phyloP scores from a whole-genome alignment of 2,329 filamentous ascomycete genomes.

The Aspergillus sp. region DNA sequence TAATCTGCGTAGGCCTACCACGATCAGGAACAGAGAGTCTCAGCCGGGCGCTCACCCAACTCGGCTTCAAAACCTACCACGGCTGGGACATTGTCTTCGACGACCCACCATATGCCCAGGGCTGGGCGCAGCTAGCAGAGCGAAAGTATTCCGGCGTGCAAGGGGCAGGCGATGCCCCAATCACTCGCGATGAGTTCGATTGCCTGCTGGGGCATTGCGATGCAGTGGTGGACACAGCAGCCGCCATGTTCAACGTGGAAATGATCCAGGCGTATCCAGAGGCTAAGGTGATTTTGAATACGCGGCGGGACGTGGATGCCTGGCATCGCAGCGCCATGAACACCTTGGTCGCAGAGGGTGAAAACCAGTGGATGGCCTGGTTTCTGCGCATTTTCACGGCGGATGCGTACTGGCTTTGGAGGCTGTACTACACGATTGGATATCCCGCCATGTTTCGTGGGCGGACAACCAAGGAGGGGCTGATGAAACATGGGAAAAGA shows the following conservation, averaged over 20 bases:
- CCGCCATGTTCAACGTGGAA: constrained; percentile 36
- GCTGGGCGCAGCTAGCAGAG: constrained; percentile 12
- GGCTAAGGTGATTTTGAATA: constrained; percentile 23
- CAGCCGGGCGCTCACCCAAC: constrained; percentile 23
- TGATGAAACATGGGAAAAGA: constrained; percentile 9
- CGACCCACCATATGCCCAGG: neutral
- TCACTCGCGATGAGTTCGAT: constrained; percentile 31
- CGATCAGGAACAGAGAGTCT: constrained; percentile 30
- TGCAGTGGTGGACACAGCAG: constrained; percentile 36
- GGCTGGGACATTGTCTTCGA: constrained; percentile 16
- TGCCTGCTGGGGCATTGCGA: constrained; percentile 31
- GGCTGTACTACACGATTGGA: constrained; percentile 20
- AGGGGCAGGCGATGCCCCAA: neutral
- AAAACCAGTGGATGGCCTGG: constrained; percentile 18
- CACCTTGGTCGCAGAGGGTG: constrained; percentile 18
- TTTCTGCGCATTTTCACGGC: constrained; percentile 18
- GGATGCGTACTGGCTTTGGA: constrained; percentile 24
- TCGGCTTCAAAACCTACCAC: constrained; percentile 26
- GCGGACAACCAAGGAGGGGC: neutral
- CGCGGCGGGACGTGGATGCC: constrained; percentile 15
- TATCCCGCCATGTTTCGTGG: constrained; percentile 20
- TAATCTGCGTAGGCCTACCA: constrained; percentile 26
- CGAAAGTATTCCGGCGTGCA: constrained; percentile 17
- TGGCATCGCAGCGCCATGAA: constrained; percentile 22
- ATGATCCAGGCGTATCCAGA: constrained; percentile 39